Conservation (phyloP, 2,329 filamentous ascomycete genomes). For the Catunica adiposa region DNA sequence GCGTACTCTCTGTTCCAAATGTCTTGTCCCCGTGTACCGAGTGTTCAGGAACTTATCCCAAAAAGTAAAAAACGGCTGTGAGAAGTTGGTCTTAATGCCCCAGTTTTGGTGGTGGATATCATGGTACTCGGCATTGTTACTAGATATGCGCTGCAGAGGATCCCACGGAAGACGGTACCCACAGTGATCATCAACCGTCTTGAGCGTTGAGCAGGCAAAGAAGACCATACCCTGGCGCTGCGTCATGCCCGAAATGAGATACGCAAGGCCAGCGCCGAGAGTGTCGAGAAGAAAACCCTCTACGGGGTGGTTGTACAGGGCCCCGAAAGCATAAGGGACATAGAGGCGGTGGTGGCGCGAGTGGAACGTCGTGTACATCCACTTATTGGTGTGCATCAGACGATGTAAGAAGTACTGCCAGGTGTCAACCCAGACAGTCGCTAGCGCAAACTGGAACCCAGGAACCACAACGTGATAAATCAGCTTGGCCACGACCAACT, state of each 20-base stretch:
- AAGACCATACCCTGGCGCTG: slow-evolving; percentile 75
- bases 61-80: slow-evolving; percentile 85
- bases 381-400: slow-evolving; percentile 93
- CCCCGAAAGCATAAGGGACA: slow-evolving; percentile 92
- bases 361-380: slow-evolving; percentile 89
- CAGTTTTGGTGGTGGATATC: slow-evolving; percentile 98
- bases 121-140: slow-evolving; percentile 92
- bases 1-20: slow-evolving; percentile 17
- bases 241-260: slow-evolving; percentile 69
- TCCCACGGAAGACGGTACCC: slow-evolving; percentile 94
- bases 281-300: slow-evolving; percentile 92
- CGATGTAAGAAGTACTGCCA: slow-evolving; percentile 98
- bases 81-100: slow-evolving; percentile 95
- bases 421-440: slow-evolving; percentile 66
- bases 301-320: slow-evolving; percentile 88
- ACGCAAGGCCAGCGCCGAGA: slow-evolving; percentile 67
- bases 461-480: slow-evolving; percentile 72
- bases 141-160: slow-evolving; percentile 75
- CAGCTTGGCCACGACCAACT: slow-evolving; percentile 53
- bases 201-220: slow-evolving; percentile 77
- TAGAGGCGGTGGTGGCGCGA: slow-evolving; percentile 92
- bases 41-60: slow-evolving; percentile 78
- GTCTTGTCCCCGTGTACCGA: slow-evolving; percentile 54
- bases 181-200: slow-evolving; percentile 95
- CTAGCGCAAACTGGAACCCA: slow-evolving; percentile 57